A percentile compares a stretch with the other conserved stretches of the same genome.
Conservation (phyloP, 1,139 yeast genomes). For the Candida gigantensis region DNA sequence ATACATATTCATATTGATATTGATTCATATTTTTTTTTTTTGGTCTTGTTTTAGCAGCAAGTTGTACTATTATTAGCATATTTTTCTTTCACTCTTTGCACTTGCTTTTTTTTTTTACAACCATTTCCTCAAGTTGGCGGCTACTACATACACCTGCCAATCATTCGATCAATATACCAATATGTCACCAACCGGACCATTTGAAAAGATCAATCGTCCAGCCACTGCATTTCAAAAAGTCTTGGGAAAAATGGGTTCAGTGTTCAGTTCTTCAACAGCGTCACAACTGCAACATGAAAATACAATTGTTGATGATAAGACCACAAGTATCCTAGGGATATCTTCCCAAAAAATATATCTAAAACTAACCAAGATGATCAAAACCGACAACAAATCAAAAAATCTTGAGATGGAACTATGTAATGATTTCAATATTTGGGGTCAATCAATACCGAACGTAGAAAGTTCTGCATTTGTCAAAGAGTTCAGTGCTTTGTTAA, state of each 20-base stretch:
- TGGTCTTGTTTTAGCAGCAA: too few relatives aligned
- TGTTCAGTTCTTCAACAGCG: slow-evolving; percentile 13
- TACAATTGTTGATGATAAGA: slow-evolving; percentile 7
- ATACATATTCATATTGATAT: background rate
- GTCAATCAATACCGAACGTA: slow-evolving; percentile 36
- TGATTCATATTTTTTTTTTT: background rate
- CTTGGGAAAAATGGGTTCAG: slow-evolving; percentile 27
- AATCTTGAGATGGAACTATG: slow-evolving; percentile 16
- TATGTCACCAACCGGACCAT: slow-evolving; percentile 1
- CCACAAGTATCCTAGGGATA: slow-evolving; percentile 8
- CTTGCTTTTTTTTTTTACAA: background rate
- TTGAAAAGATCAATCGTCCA: slow-evolving; percentile 24
- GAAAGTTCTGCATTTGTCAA: slow-evolving; percentile 41
- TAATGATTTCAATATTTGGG: slow-evolving; percentile 43
- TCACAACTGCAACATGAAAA: slow-evolving; percentile 10
- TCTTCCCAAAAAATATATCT: slow-evolving; percentile 12
- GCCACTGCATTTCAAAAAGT: slow-evolving; percentile 32
- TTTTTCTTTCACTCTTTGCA: too few relatives aligned
- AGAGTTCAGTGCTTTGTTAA: slow-evolving; percentile 40
- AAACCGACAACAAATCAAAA: slow-evolving; percentile 13
- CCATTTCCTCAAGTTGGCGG: background rate
- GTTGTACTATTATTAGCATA: too few relatives aligned
- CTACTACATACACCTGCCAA: background rate
- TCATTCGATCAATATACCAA: too few relatives aligned
- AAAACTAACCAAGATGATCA: slow-evolving; percentile 15